Evolutionary conservation across 2,329 filamentous ascomycete genomes (phyloP).

Genomic region (Emydomyces testavorans): DNA sequence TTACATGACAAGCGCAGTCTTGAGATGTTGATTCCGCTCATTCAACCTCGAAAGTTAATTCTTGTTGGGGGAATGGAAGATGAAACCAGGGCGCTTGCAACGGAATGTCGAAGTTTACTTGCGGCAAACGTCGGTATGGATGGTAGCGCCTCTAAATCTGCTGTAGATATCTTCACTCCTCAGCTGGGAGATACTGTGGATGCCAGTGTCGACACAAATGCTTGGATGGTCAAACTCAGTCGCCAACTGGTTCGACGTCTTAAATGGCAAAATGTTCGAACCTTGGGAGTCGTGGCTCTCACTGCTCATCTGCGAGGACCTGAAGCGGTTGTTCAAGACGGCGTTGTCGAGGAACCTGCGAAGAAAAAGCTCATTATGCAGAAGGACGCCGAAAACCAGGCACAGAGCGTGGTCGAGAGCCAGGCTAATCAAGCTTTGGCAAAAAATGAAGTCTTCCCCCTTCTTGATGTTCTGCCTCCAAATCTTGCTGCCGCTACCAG

Average conservation of each 20-base stretch:
- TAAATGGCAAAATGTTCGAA: conserved; percentile 88
- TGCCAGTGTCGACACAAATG: conserved; percentile 93
- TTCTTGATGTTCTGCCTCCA: conserved; percentile 49
- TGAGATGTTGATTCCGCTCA: conserved; percentile 87
- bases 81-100: conserved; percentile 68
- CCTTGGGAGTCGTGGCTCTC: conserved; percentile 82
- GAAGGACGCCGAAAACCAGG: conserved; percentile 35
- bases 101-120: conserved; percentile 62
- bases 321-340: conserved; percentile 22
- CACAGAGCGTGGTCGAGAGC: conserved; percentile 17
- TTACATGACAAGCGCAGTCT: conserved; percentile 87
- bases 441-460: conserved; percentile 33
- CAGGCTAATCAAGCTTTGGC: conserved; percentile 19
- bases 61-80: conserved; percentile 69
- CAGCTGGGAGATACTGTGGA: conserved; percentile 61
- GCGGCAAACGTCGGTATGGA: conserved; percentile 31
- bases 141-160: conserved; percentile 8
- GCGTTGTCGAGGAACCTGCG: conserved; percentile 25
- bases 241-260: conserved; percentile 73
- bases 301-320: conserved; percentile 58
- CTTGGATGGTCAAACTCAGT: conserved; percentile 87
- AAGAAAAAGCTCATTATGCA: conserved; percentile 44
- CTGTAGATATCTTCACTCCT: conserved; percentile 70
- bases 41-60: conserved; percentile 87
- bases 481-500: conserved; percentile 60